A percentile compares a stretch with the other conserved stretches of the same genome.
Evolutionary conservation across 2,329 filamentous ascomycete genomes (phyloP).

Genomic region (Pyrenochaeta sp.): DNA sequence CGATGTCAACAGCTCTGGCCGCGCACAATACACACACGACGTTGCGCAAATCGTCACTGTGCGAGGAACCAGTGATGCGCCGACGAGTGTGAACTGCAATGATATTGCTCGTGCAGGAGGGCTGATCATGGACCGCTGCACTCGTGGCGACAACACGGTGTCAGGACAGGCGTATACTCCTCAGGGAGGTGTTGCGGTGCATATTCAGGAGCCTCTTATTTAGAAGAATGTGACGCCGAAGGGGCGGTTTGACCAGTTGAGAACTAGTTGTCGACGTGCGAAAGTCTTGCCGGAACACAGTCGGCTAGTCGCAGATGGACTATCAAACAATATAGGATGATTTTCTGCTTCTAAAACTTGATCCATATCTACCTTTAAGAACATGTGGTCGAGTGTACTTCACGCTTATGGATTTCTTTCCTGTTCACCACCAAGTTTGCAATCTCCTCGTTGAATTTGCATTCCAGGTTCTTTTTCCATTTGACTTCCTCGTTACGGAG

Average conservation of each 20-base stretch:
- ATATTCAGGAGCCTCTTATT: constrained; percentile 1
- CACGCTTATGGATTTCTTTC: too few species aligned
- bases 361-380: too few species aligned
- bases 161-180: constrained; percentile 8
- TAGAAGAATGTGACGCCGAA: not conserved
- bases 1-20: not conserved
- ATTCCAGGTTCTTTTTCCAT: not conserved
- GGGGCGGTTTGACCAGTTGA: too few species aligned
- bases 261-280: too few species aligned
- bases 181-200: constrained; percentile 5
- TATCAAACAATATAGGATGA: too few species aligned
- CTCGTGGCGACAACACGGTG: constrained; percentile 11
- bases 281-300: too few species aligned
- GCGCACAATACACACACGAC: not conserved
- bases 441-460: not conserved
- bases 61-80: not conserved
- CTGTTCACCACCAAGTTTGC: too few species aligned
- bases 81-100: constrained; percentile 10
- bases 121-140: constrained; percentile 16
- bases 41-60: constrained; percentile 6
- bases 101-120: constrained; percentile 7
- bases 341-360: not conserved
- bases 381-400: too few species aligned
- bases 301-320: too few species aligned
- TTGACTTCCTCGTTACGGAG: too few species aligned